Conservation (phyloP, 1,284 basidiomycete species). For the Phenoliferia sp. region DNA sequence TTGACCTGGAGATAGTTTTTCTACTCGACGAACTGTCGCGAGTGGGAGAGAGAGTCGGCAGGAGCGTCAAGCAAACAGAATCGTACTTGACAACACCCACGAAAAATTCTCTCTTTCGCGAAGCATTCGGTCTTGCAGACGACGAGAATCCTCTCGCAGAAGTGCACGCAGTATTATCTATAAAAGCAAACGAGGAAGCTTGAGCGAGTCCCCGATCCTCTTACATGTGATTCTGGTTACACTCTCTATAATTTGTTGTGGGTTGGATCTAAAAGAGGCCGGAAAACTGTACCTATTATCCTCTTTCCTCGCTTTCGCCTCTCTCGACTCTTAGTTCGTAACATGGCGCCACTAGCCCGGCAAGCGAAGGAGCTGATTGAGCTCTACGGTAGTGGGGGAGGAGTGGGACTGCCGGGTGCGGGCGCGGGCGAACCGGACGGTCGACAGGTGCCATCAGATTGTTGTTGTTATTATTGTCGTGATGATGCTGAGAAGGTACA, state of each 20-base stretch:
- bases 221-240: neutral
- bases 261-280: slow-evolving; percentile 59
- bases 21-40: slow-evolving; percentile 90
- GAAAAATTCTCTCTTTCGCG: slow-evolving; percentile 29
- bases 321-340: no score
- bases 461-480: no score
- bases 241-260: neutral
- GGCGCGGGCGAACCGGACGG: no score
- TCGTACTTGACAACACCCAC: neutral
- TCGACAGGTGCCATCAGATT: no score
- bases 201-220: slow-evolving; percentile 62
- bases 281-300: slow-evolving; percentile 85
- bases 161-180: slow-evolving; percentile 80
- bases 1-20: slow-evolving; percentile 50
- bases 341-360: no score
- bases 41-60: slow-evolving; percentile 88
- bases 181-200: slow-evolving; percentile 81
- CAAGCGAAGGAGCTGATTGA: no score
- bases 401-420: no score
- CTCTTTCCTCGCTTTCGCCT: slow-evolving; percentile 86
- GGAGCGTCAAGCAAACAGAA: slow-evolving; percentile 53
- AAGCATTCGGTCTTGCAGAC: slow-evolving; percentile 35
- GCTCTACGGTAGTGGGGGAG: no score
- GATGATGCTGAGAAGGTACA: no score
- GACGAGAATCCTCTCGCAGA: slow-evolving; percentile 47